These are phyloP conservation scores for Austroboletus festivus DNA, from an alignment of 768 basidiomycete species.

Conservation along the genomic window DNA sequence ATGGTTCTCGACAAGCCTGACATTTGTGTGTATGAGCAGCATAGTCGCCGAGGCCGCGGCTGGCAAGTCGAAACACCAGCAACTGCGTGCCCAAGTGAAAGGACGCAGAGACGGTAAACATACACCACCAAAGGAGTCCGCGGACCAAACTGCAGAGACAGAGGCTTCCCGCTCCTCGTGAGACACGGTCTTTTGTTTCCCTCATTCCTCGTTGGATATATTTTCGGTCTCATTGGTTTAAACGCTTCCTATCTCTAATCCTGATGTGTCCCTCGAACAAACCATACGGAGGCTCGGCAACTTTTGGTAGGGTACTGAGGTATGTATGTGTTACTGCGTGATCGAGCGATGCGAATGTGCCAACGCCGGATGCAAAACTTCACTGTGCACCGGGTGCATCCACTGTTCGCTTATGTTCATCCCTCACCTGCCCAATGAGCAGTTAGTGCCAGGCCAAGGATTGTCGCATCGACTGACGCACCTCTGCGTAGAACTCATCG, in stretches of 20 bases:
- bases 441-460: neutral
- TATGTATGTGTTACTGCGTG: constrained; percentile 16
- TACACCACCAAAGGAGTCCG: constrained; percentile 35
- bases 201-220: constrained; percentile 20
- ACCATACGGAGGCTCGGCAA: constrained; percentile 5
- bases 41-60: constrained; percentile 86
- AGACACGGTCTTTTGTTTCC: constrained; percentile 4
- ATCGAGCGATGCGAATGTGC: neutral
- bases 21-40: constrained; percentile 34
- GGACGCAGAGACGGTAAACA: constrained; percentile 36
- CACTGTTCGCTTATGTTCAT: constrained; percentile 19
- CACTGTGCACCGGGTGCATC: constrained; percentile 2
- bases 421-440: constrained; percentile 20
- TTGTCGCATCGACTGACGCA: constrained; percentile 20
- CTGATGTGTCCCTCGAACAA: constrained; percentile 17
- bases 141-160: constrained; percentile 24
- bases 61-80: constrained; percentile 61
- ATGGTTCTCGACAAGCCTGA: neutral
- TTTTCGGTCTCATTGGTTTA: constrained; percentile 10
- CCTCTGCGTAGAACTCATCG: constrained; percentile 53
- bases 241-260: constrained; percentile 17
- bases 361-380: neutral
- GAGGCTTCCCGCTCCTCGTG: constrained; percentile 13
- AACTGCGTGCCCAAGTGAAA: constrained; percentile 28
- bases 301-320: constrained; percentile 11